A percentile compares a stretch with the other conserved stretches of the same genome.
phyloP scores from a whole-genome alignment of 148 eudicot species.

The Fagopyrum homotropicum region DNA sequence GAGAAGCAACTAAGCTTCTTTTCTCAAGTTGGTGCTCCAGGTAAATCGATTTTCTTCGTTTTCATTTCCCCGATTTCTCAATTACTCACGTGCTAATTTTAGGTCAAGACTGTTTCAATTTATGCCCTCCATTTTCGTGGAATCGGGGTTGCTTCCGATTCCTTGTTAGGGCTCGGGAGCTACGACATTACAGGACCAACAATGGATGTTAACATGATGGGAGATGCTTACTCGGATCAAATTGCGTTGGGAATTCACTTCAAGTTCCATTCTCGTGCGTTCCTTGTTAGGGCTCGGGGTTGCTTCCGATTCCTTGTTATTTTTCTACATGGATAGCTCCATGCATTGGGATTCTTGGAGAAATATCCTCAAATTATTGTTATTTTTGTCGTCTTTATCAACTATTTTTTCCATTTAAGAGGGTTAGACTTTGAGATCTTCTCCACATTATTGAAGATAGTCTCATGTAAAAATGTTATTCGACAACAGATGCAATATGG shows the following conservation, averaged over 20 bases:
- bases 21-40: too few species aligned
- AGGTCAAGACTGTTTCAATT: not conserved
- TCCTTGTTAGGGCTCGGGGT: too few species aligned
- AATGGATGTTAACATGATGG: conserved; percentile 99
- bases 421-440: too few species aligned
- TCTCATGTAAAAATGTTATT: not conserved
- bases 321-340: too few species aligned
- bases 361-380: too few species aligned
- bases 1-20: too few species aligned
- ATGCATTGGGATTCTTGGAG: too few species aligned
- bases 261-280: conserved; percentile 82
- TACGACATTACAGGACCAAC: conserved; percentile 99
- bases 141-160: conserved; percentile 43
- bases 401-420: too few species aligned
- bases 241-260: conserved; percentile 80
- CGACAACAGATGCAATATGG: not conserved
- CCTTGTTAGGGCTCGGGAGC: conserved; percentile 91
- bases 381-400: too few species aligned
- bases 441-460: not conserved
- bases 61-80: too few species aligned
- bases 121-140: not conserved
- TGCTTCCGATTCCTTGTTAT: too few species aligned
- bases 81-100: not conserved
- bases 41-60: too few species aligned
- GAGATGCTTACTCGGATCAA: conserved; percentile 78